phyloP scores from a whole-genome alignment of 2,329 filamentous ascomycete species.

The Niveomyces coronatus region DNA sequence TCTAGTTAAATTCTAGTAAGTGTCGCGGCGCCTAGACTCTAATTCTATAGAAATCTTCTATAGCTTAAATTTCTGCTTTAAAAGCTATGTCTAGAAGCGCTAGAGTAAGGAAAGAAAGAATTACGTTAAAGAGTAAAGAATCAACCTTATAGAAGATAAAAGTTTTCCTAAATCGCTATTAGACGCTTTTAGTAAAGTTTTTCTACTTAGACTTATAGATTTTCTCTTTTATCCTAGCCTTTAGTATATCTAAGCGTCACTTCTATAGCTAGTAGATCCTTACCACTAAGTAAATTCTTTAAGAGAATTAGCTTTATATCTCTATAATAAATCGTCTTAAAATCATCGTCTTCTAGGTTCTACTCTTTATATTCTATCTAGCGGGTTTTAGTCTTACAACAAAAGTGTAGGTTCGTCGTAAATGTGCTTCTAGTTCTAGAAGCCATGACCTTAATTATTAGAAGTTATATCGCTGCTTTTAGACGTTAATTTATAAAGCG shows the following conservation, averaged over 20 bases:
- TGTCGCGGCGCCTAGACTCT: not conserved
- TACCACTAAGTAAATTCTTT: slow-evolving; percentile 2
- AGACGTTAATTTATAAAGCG: slow-evolving; percentile 6
- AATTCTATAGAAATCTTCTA: slow-evolving; percentile 4
- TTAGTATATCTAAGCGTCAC: slow-evolving; percentile 5
- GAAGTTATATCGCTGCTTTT: slow-evolving; percentile 6
- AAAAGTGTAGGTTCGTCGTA: no score
- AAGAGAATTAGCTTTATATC: slow-evolving; percentile 3
- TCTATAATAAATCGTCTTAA: slow-evolving; percentile 4
- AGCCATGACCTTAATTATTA: slow-evolving; percentile 3
- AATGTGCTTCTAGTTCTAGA: slow-evolving; percentile 4
- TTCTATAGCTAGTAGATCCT: slow-evolving; percentile 5
- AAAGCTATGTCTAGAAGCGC: slow-evolving; percentile 3
- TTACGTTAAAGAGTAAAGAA: slow-evolving; percentile 3
- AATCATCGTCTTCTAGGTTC: slow-evolving; percentile 3
- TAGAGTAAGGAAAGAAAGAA: slow-evolving; percentile 1
- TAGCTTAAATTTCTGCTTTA: not conserved
- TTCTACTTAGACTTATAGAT: not conserved
- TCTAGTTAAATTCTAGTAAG: not conserved
- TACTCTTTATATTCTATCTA: not conserved
- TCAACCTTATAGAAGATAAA: slow-evolving; percentile 7
- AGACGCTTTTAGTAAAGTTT: not conserved
- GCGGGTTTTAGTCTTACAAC: no score
- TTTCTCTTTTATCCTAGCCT: slow-evolving; percentile 7
- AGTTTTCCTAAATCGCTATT: not conserved